Percentiles rank a stretch among this genome's conserved stretches.
Conservation (phyloP, 495 filamentous ascomycete species). For the Daldinia grandis region DNA sequence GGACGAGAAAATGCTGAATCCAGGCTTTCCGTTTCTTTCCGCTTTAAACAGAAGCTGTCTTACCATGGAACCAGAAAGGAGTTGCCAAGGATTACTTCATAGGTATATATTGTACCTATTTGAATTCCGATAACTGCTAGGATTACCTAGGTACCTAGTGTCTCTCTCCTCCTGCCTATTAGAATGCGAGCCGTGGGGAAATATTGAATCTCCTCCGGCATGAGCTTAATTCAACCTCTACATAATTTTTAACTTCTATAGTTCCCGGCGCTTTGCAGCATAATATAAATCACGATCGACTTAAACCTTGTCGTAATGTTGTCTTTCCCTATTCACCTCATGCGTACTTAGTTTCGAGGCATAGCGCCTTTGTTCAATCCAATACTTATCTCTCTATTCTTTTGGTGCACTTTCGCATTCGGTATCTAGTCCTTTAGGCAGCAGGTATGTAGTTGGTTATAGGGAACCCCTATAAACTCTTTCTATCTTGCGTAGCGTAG, state of each 20-base stretch:
- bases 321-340: not conserved
- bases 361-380: not conserved
- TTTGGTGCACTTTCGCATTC: not conserved
- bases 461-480: not conserved
- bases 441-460: not conserved
- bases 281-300: not conserved
- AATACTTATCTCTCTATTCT: not conserved
- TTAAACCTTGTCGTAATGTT: not conserved
- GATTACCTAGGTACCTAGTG: not conserved
- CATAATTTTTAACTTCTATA: not conserved
- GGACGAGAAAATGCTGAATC: not conserved
- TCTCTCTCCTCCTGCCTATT: not conserved
- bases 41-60: not conserved
- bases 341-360: not conserved
- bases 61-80: not conserved
- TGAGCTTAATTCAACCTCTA: conserved; percentile 30
- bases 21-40: not conserved
- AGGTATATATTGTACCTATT: not conserved
- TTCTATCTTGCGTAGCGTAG: not conserved
- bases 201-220: conserved; percentile 1
- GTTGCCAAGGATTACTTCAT: conserved; percentile 2
- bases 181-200: conserved; percentile 3
- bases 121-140: conserved; percentile 2
- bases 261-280: not conserved
- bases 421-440: not conserved